phyloP scores from a whole-genome alignment of 2,329 filamentous ascomycete species.

The Fusarium scirpi region DNA sequence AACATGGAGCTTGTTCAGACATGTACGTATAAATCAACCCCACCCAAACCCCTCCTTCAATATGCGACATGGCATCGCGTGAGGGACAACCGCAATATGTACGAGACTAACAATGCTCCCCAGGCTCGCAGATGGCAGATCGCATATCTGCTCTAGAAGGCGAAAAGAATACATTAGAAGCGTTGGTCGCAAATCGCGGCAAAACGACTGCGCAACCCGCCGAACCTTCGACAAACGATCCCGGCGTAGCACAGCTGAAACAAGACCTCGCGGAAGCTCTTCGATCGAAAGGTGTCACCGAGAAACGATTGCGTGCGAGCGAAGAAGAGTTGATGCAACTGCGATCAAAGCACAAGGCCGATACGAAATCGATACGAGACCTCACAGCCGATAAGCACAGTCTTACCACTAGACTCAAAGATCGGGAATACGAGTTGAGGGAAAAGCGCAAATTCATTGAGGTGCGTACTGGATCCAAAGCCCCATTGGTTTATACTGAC shows the following conservation, averaged over 20 bases:
- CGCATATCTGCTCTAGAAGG: constrained; percentile 73
- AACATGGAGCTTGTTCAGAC: constrained; percentile 79
- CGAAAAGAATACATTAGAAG: constrained; percentile 61
- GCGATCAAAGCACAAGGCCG: constrained; percentile 69
- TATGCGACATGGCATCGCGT: constrained; percentile 23
- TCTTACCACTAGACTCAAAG: constrained; percentile 75
- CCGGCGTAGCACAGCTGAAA: constrained; percentile 64
- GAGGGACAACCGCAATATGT: not conserved
- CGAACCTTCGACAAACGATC: constrained; percentile 47
- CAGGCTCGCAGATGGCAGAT: constrained; percentile 75
- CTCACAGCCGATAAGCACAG: constrained; percentile 72
- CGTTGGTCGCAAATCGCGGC: constrained; percentile 44
- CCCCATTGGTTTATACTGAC: constrained; percentile 25
- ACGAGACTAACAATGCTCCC: constrained; percentile 32
- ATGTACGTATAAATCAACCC: constrained; percentile 66
- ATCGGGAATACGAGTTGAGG: constrained; percentile 85
- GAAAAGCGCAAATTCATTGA: constrained; percentile 87
- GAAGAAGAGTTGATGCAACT: constrained; percentile 74
- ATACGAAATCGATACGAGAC: constrained; percentile 70
- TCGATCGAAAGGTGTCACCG: constrained; percentile 76
- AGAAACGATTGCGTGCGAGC: constrained; percentile 71
- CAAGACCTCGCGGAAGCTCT: constrained; percentile 82
- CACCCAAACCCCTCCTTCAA: constrained; percentile 26
- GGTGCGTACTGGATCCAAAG: constrained; percentile 55
- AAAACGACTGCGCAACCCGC: constrained; percentile 29